Base-by-base conservation (phyloP, 805 yeast species). In the Candida easanensis region DNA sequence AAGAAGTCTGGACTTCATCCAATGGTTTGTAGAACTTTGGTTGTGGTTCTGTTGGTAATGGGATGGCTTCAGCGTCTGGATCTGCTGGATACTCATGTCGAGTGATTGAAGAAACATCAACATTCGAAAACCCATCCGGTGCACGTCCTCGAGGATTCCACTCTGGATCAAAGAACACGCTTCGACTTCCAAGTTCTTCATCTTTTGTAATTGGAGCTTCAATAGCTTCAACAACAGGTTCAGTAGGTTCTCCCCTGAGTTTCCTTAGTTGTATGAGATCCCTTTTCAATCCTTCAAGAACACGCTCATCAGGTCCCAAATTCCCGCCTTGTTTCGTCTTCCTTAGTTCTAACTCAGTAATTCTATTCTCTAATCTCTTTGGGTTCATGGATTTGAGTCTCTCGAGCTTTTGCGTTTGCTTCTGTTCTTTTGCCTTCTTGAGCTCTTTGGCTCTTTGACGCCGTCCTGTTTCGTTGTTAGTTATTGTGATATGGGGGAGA, bases 151-250 rank as follows among this genome's bases (percentile, higher is more conserved):
- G 54, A 2, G 83, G 80, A 46, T 82, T 82, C 65, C 84, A 71
- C 48, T 82, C 86, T 4, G 82, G 80, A 51, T 82, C 83, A 59
- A 77, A 80, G 55, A 75, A 82, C 2, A 80, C 66, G 7, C 86
- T 79, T 30, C 68, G 62, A 22, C 51, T 54, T 2, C 80, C 82
- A 52, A 76, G 61, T 9, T 28, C 37, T 11, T 25, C 34, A 11
- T 16, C 13, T 16, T 28, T 25, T 25, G 26, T 13, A 13, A 11
- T n/a, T 30, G 16, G 13, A 18, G 13, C 31, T 20, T 15, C n/a
- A 5, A 6, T 33, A 7, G 25, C 25, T 22, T 22, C 25, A 22
- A 22, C 25, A 5, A 17, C 27, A 4, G 27, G 11, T 6, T 21
- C 27, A n/a, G 18, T 14, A 19, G 4, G 28, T 14, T 47, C 36